Evolutionary conservation across 345 rosid genomes (phyloP), one percentile per base, ranked within the genome.

Genomic region (Eucalyptus shirleyi): DNA sequence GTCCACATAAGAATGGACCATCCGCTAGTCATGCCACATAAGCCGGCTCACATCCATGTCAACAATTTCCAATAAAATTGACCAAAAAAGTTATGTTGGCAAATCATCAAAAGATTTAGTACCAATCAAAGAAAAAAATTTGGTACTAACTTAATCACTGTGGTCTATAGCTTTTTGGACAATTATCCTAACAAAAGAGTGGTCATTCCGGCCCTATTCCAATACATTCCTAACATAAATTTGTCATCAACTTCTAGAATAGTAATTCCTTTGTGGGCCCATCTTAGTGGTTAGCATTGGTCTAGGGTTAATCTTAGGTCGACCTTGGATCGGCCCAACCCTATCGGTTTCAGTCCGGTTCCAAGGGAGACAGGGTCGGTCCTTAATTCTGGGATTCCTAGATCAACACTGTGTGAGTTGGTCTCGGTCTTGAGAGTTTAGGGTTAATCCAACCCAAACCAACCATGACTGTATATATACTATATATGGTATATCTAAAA

Each of bases 161-260:
- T 56, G 30, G 30, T 56, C 14, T 24, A 56, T 56, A 24, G 10
- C 30, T 56, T 56, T 10, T 56, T 56, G 13, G 30, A 56, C 14
- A 24, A 56, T 56, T 56, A 56, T 56, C 30, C 13, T 56, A 5
- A 56, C 30, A 24, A 24, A 56, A 5, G 13, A 56, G 1, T 69
- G 81, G 42, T 6, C 42, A 69, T 9, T 32, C 81, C 5, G 1
- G 7, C 13, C 83, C 15, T 72, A 19, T 72, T 23, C 83, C 2
- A 19, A 44, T 93, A 92, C 86, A 51, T 94, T 32, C 94, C 95
- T 2, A 95, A 95, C 85, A 92, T 95, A 69, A 86, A 89, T 91
- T 91, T 94, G 2, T 94, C 96, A 13, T 92, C 85, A 21, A 21
- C 42, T 7, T 15, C 9, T 77, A 40, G 30, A 11, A 21, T 77